These are phyloP conservation scores for Rubia occidens DNA, from an alignment of 305 asterid genomes.

Conservation along the genomic window DNA sequence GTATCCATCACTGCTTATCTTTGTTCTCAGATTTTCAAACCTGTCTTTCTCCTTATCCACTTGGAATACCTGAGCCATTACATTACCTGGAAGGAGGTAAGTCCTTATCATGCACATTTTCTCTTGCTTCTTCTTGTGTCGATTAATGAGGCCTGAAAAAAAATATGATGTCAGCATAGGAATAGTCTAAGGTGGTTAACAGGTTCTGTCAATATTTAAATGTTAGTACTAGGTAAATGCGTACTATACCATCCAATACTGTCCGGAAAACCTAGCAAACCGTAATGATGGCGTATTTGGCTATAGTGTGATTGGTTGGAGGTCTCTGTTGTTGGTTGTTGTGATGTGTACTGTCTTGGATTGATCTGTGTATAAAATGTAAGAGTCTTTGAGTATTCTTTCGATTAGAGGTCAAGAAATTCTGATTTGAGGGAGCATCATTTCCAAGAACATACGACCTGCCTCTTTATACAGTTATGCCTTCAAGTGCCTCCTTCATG, in stretches of 20 bases:
- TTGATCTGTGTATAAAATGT: neutral
- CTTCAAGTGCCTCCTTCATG: slow-evolving; percentile 24
- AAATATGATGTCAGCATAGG: neutral
- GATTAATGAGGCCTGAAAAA: neutral
- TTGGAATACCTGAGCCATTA: neutral
- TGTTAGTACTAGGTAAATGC: slow-evolving; percentile 11
- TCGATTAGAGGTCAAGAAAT: neutral
- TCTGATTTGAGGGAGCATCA: neutral
- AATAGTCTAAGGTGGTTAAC: slow-evolving; percentile 6
- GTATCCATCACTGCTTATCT: slow-evolving; percentile 2
- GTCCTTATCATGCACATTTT: slow-evolving; percentile 18
- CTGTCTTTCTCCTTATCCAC: slow-evolving; percentile 16
- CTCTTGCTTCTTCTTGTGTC: slow-evolving; percentile 8
- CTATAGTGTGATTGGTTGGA: slow-evolving; percentile 33
- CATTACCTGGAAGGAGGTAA: slow-evolving; percentile 16
- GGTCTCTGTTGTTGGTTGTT: slow-evolving; percentile 58
- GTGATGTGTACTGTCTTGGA: slow-evolving; percentile 27
- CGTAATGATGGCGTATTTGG: slow-evolving; percentile 14
- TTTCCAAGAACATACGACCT: slow-evolving; percentile 2
- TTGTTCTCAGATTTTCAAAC: slow-evolving; percentile 1
- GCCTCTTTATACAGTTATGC: slow-evolving; percentile 22
- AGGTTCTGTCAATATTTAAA: slow-evolving; percentile 3
- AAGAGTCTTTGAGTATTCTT: neutral
- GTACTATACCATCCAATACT: slow-evolving; percentile 2
- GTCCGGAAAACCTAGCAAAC: slow-evolving; percentile 10